phyloP scores from a whole-genome alignment of 495 filamentous ascomycete species.

The Neurospora pannonica region DNA sequence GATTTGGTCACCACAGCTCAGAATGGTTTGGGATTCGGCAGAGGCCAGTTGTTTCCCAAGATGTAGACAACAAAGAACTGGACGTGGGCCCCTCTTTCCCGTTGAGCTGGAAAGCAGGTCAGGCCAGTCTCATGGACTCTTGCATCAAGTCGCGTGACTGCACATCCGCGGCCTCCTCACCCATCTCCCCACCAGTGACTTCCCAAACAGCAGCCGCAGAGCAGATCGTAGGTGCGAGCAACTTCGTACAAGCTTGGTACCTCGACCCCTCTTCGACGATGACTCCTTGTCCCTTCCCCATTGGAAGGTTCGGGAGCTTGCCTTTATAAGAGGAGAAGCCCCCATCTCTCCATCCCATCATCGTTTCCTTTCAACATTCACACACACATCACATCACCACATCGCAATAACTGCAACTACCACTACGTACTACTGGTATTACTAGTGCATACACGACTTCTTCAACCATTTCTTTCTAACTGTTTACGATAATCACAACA shows the following conservation, averaged over 20 bases:
- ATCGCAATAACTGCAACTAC: neutral
- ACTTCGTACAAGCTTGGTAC: neutral
- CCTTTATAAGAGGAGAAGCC: constrained; percentile 16
- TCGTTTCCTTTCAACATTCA: constrained; percentile 7
- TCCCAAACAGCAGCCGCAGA: neutral
- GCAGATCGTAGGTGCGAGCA: constrained; percentile 1
- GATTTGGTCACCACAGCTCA: neutral
- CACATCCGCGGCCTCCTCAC: constrained; percentile 12
- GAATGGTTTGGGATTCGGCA: neutral
- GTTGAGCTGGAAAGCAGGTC: constrained; percentile 1
- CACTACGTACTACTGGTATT: neutral
- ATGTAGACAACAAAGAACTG: neutral
- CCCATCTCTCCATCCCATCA: constrained; percentile 8
- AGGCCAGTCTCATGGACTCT: constrained; percentile 17
- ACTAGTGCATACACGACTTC: neutral
- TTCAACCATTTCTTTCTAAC: constrained; percentile 1
- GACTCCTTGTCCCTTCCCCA: neutral
- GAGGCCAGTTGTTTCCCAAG: neutral
- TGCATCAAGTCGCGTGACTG: constrained; percentile 25
- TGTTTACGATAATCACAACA: neutral
- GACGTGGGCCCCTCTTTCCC: neutral
- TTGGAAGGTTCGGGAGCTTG: constrained; percentile 1
- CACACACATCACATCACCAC: constrained; percentile 6
- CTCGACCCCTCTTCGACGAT: neutral
- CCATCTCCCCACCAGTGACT: constrained; percentile 1